phyloP scores from a whole-genome alignment of 176 grass and related monocot species.

The Oryza glaberrima region DNA sequence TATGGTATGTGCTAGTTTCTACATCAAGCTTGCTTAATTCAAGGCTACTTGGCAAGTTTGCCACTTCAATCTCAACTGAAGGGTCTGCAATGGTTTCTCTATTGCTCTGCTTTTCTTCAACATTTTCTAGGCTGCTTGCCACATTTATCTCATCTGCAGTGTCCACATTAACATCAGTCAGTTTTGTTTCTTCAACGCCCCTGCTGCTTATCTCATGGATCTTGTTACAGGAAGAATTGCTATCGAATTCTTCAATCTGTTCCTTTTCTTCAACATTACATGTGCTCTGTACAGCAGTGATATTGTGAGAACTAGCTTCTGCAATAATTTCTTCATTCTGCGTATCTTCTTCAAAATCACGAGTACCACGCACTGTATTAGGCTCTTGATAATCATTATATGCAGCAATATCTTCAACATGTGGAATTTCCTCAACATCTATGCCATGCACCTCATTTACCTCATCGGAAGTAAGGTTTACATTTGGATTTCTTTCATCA shows the following conservation, averaged over 20 bases:
- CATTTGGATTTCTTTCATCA: constrained; percentile 12
- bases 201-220: background rate
- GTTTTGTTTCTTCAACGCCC: constrained; percentile 29
- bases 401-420: constrained; percentile 13
- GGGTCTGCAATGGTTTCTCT: constrained; percentile 13
- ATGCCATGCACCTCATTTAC: background rate
- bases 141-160: background rate
- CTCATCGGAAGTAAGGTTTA: background rate
- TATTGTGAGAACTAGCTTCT: constrained; percentile 26
- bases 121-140: background rate
- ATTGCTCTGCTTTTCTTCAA: constrained; percentile 31
- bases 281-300: constrained; percentile 21
- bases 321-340: background rate
- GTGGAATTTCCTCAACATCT: constrained; percentile 31
- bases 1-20: constrained; percentile 17
- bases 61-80: constrained; percentile 11
- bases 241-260: constrained; percentile 32
- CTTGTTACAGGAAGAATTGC: background rate
- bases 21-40: background rate
- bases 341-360: constrained; percentile 20
- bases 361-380: background rate
- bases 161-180: constrained; percentile 10
- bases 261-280: constrained; percentile 38
- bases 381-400: constrained; percentile 11
- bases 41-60: background rate